phyloP scores from a whole-genome alignment of 768 basidiomycete species.

The Pholiota conissans region DNA sequence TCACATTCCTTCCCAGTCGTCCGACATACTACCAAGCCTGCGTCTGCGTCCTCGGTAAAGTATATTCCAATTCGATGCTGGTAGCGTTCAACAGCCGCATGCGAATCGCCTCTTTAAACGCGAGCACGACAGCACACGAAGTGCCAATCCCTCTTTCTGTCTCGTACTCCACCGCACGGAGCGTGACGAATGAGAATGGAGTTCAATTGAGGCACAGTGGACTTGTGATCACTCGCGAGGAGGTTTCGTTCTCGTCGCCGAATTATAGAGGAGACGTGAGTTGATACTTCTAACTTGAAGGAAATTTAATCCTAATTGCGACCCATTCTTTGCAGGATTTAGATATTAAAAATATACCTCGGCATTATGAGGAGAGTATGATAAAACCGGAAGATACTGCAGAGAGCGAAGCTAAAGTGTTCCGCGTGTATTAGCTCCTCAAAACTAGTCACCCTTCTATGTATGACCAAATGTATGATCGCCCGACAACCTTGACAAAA shows the following conservation, averaged over 20 bases:
- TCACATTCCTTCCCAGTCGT: slow-evolving; percentile 10
- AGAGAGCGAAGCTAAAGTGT: too few relatives aligned
- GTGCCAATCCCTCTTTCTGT: neutral
- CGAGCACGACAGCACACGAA: slow-evolving; percentile 3
- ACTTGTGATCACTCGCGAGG: neutral
- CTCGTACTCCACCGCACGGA: neutral
- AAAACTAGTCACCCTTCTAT: too few relatives aligned
- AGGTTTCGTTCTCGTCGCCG: neutral
- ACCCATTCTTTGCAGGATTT: neutral
- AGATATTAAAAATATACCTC: neutral
- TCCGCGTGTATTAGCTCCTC: too few relatives aligned
- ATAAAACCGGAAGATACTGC: too few relatives aligned
- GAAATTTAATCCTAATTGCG: too few relatives aligned
- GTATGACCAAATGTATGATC: too few relatives aligned
- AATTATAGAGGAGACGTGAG: neutral
- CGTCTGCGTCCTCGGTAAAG: slow-evolving; percentile 2
- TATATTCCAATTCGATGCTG: slow-evolving; percentile 11
- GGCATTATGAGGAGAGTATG: too few relatives aligned
- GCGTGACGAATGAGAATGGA: neutral
- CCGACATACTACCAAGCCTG: slow-evolving; percentile 6
- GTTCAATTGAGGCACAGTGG: neutral
- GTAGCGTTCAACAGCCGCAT: slow-evolving; percentile 2
- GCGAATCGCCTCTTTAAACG: neutral
- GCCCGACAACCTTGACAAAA: too few relatives aligned
- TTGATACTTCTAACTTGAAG: too few relatives aligned